Evolutionary conservation across 352 stramenopile species (phyloP), one percentile per base, ranked within the genome.

Genomic region (Globisporangium cystogenes): DNA sequence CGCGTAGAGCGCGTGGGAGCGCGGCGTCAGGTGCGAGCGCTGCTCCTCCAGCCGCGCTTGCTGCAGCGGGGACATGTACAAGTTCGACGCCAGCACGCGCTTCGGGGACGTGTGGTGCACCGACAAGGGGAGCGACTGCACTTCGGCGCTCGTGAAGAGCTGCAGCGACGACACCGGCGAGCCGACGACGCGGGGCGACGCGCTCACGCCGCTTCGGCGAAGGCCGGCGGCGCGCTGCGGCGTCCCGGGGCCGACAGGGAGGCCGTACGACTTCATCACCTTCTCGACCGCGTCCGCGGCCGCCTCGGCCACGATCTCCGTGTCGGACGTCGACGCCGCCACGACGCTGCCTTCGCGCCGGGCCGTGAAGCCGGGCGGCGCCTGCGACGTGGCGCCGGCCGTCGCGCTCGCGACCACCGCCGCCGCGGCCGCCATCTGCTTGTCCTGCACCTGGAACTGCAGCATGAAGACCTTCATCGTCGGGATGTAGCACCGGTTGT

Each of bases 391-490:
- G 18, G 44, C 36, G 15, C 62, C 23, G 7, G 20, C 62, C 1
- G 64, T 49, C 7, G 67, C 71, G n/a, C 68, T 68, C 20, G 67
- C 74, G 0, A 87, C 75, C 5, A 76, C 81, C 7, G 72, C 81
- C 20, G 87, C 75, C 4, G 84, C 84, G 1, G 83, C 83, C 20
- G 79, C 78, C 58, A 90, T 72, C 63, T 95, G 85, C 48, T 75
- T 83, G 29, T 93, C 85, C n/a, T 90, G 80, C 4, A 72, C 66
- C 55, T 92, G 82, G 53, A 91, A 95, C 57, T 95, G 85, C 18
- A 95, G 70, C 59, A 95, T 69, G 41, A 95, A 92, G 14, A 81
- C 65, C 55, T 95, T 95, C 82, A 95, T 90, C 1, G 73, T 67
- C 4, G 78, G 69, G 55, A 93, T 88, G 55, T 78, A 93, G 60